A percentile compares a stretch with the other conserved stretches of the same genome.
phyloP scores from a whole-genome alignment of 768 basidiomycete genomes.

The Melanogaster broomeanus region DNA sequence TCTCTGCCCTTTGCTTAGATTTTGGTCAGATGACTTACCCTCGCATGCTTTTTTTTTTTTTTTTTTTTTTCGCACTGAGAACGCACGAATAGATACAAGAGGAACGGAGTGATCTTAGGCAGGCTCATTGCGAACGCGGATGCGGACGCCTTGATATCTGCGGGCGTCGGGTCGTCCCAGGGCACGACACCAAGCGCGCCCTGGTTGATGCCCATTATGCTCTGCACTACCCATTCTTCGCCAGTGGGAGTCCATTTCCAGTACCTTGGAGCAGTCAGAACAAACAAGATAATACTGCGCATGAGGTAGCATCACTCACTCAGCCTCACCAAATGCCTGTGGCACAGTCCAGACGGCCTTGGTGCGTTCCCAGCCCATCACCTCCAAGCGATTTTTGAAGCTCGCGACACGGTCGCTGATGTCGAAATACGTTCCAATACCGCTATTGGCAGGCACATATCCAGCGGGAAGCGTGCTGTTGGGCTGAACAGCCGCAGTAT shows the following conservation, averaged over 20 bases:
- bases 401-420: conserved; percentile 68
- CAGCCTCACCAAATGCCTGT: conserved; percentile 66
- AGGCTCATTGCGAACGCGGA: conserved; percentile 50
- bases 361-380: conserved; percentile 66
- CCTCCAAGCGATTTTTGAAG: conserved; percentile 57
- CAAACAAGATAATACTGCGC: not conserved
- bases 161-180: conserved; percentile 54
- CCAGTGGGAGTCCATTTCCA: conserved; percentile 70
- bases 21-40: no score
- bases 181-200: conserved; percentile 56
- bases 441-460: conserved; percentile 30
- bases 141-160: conserved; percentile 53
- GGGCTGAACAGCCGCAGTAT: conserved; percentile 27
- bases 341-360: conserved; percentile 81
- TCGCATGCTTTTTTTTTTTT: no score
- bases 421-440: conserved; percentile 53
- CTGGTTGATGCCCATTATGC: conserved; percentile 68
- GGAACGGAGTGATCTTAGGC: conserved; percentile 44
- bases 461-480: conserved; percentile 20
- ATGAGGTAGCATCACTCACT: conserved; percentile 28
- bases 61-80: no score
- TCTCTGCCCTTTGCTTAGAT: no score
- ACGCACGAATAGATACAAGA: no score
- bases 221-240: conserved; percentile 66
- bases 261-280: conserved; percentile 43